A percentile compares a stretch with the other conserved stretches of the same genome.
Conservation (phyloP, 1,139 yeast genomes). For the Saccharomyces hybrid region DNA sequence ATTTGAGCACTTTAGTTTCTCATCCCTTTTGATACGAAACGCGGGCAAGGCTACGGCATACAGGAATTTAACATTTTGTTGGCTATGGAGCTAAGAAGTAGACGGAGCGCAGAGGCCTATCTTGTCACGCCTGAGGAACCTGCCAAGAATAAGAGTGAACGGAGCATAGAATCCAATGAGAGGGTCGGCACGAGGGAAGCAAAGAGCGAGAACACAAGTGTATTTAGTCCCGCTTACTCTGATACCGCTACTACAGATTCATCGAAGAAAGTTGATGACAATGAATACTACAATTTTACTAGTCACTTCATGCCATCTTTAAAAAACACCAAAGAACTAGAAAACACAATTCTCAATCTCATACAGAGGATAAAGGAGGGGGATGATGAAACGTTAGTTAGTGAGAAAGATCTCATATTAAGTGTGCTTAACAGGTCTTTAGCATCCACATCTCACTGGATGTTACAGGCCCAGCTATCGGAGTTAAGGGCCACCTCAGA, state of each 20-base stretch:
- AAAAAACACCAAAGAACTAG: conserved; percentile 20
- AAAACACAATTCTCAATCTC: conserved; percentile 14
- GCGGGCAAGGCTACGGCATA: background rate
- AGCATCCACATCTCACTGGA: conserved; percentile 28
- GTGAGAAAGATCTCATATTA: conserved; percentile 11
- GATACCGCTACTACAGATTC: background rate
- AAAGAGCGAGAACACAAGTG: background rate
- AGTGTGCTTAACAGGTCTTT: conserved; percentile 22
- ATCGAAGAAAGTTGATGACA: background rate
- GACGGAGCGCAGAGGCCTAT: background rate
- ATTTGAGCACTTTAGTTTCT: background rate
- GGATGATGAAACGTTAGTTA: conserved; percentile 6
- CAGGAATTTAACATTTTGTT: background rate
- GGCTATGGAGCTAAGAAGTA: background rate
- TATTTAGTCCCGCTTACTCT: background rate
- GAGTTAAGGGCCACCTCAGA: conserved; percentile 19
- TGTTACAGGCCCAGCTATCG: conserved; percentile 26
- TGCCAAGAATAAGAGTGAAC: background rate
- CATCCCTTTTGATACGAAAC: background rate
- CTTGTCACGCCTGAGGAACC: conserved; percentile 10
- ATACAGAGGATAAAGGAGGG: conserved; percentile 15
- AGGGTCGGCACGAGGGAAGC: background rate
- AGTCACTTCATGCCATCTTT: conserved; percentile 16
- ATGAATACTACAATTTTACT: background rate
- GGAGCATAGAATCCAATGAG: background rate